Base-by-base conservation (phyloP, 139 green algal species). In the Desmodesmus armatus region DNA sequence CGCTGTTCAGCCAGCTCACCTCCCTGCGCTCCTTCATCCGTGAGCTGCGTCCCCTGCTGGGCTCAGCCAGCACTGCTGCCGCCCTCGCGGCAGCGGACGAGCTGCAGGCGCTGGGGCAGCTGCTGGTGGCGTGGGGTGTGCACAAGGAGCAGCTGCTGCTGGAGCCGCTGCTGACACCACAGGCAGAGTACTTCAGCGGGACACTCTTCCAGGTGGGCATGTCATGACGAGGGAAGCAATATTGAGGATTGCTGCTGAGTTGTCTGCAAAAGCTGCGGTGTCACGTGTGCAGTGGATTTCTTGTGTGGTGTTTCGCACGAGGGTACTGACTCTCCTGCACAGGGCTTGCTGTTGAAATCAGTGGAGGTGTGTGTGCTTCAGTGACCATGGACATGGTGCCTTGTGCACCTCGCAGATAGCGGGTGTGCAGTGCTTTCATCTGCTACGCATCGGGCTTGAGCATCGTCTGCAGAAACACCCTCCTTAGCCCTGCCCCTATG, bases 161-260 rank as follows among this genome's bases (percentile, higher is more conserved):
- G 49, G 95, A 98, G 82, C 94, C 95, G 7, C 84, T 98, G 71
- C 83, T 98, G 78, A 76, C 89, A 27, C 95, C 95, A 1, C 87
- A 93, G 40, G 85, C 89, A 5, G 92, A 97, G 17, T 93, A 96
- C 87, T 97, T 94, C 87, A 88, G 60, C 9, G 94, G 93, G 4
- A 33, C 81, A 37, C 82, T 96, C 21, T 95, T 96, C 71, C 92
- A 97, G 87, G 72, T 94, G n/a, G 83, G 92, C 53, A 40, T 92
- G 27, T 19, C 7, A 37, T 5, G n/a, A n/a, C n/a, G n/a, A n/a
- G n/a, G n/a, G n/a, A n/a, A n/a, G n/a, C n/a, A n/a, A n/a, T n/a
- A n/a, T n/a, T n/a, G n/a, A n/a, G 41, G 13, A 63, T n/a, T 77
- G 69, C 35, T 51, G 66, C 4, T 75, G 33, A 37, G 25, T 35